Base-by-base conservation (phyloP, 2,329 filamentous ascomycete genomes). In the Corynespora cassiicola region DNA sequence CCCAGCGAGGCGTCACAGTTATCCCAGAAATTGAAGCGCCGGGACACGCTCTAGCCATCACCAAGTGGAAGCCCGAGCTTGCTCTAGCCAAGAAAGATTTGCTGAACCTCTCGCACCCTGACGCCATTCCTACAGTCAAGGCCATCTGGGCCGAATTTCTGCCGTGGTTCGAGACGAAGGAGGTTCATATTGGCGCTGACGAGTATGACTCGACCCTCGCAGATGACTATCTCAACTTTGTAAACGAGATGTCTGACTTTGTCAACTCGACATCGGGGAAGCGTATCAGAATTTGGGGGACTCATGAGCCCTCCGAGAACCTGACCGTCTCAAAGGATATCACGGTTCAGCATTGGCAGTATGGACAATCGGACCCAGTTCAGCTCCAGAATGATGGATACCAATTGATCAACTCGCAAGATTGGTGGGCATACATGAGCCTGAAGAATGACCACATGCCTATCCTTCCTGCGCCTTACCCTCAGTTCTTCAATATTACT, bases 391-490 rank as follows among this genome's bases (percentile, higher is more conserved):
- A 53, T 1, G 52, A 64, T 4, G 66, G 65, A 2, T 74, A 75
- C 39, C 39, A 61, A 0, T 21, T 75, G 7, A 62, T 76, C 57
- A 77, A 77, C 47, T 75, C 73, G 1, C 63, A 76, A 27, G 74
- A 77, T 45, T 75, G 73, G 72, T 77, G 74, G 77, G 75, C 74
- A 0, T 80, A 81, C 46, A 76, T 79, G 69, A 74, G 71, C 5
- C 50, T 81, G 35, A 80, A 80, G 42, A 80, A 78, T 42, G 72
- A 76, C 42, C 73, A 76, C 45, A 71, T 56, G 33, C 74, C 73
- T 2, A 75, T 75, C 22, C 39, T 70, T 0, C 74, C 74, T 0
- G 72, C 71, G 0, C 65, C 68, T 4, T 77, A 76, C 31, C 70
- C 73, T 1, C 73, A 75, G 28, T 73, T 73, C 43, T 76, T 72